A percentile compares a stretch with the other conserved stretches of the same genome.
phyloP scores from a whole-genome alignment of 805 yeast species.

The Starmera quercuum region DNA sequence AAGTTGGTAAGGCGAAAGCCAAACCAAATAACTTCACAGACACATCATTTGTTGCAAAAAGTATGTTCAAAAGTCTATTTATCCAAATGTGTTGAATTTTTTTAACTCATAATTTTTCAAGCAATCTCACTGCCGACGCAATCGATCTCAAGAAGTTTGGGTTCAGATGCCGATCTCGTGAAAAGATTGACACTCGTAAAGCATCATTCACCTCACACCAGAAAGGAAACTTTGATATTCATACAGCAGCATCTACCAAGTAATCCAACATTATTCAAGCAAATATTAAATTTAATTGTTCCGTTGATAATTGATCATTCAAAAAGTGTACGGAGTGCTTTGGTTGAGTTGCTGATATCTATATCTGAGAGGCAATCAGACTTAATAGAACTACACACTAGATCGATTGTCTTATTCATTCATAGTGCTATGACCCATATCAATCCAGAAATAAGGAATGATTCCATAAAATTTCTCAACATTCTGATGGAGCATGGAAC shows the following conservation, averaged over 20 bases:
- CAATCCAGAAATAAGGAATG: constrained; percentile 63
- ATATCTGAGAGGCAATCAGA: constrained; percentile 44
- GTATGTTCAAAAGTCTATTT: constrained; percentile 38
- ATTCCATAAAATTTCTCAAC: constrained; percentile 61
- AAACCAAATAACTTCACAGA: constrained; percentile 74
- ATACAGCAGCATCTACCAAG: constrained; percentile 46
- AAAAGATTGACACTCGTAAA: constrained; percentile 63
- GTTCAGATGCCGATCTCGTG: constrained; percentile 36
- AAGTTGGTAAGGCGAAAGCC: constrained; percentile 77
- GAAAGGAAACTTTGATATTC: constrained; percentile 60
- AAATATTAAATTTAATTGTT: constrained; percentile 45
- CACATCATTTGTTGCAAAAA: constrained; percentile 72
- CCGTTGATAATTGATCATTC: constrained; percentile 59
- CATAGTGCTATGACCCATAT: constrained; percentile 94
- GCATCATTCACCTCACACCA: constrained; percentile 64
- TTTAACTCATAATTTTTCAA: constrained; percentile 8
- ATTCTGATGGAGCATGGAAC: constrained; percentile 49
- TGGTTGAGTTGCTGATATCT: constrained; percentile 38
- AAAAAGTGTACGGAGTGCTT: constrained; percentile 51
- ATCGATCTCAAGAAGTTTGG: constrained; percentile 18
- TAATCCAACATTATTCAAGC: constrained; percentile 46
- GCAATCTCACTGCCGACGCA: constrained; percentile 33
- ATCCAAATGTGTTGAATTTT: constrained; percentile 25
- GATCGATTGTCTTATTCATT: constrained; percentile 60
- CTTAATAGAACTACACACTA: constrained; percentile 52